These are phyloP conservation scores for Aspergillus neoniger DNA, from an alignment of 2,329 filamentous ascomycete genomes.

Conservation along the genomic window DNA sequence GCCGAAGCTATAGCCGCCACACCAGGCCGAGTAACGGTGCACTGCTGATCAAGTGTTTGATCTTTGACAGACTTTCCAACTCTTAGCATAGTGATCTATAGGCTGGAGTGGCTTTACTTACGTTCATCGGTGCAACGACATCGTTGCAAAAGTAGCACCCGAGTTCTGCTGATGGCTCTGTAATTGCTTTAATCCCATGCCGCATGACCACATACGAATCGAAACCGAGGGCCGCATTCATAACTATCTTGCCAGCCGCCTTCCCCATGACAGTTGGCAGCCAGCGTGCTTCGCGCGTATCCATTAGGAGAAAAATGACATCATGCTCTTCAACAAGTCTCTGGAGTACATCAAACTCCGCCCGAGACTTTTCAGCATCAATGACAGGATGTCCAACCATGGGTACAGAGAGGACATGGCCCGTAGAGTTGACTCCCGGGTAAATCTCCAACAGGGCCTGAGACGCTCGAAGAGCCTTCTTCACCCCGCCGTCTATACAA, in stretches of 20 bases:
- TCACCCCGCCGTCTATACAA: slow-evolving; percentile 78
- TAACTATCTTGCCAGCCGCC: slow-evolving; percentile 85
- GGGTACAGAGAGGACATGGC: slow-evolving; percentile 81
- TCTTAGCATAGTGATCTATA: slow-evolving; percentile 19
- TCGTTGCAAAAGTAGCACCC: slow-evolving; percentile 99
- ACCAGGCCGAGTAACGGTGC: slow-evolving; percentile 92
- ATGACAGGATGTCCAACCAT: slow-evolving; percentile 92
- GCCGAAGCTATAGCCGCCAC: slow-evolving; percentile 91
- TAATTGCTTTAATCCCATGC: slow-evolving; percentile 69
- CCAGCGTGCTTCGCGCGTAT: slow-evolving; percentile 92
- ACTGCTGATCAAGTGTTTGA: slow-evolving; percentile 95
- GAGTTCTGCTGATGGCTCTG: slow-evolving; percentile 65
- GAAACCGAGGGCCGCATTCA: slow-evolving; percentile 95
- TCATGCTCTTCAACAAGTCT: slow-evolving; percentile 81
- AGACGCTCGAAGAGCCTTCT: slow-evolving; percentile 80
- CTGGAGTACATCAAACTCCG: slow-evolving; percentile 74
- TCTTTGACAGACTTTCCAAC: slow-evolving; percentile 79
- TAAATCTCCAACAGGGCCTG: slow-evolving; percentile 83
- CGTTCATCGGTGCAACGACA: slow-evolving; percentile 89
- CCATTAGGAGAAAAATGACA: slow-evolving; percentile 94
- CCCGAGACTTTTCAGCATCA: slow-evolving; percentile 68
- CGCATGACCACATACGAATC: slow-evolving; percentile 98
- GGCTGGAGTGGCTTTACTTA: slow-evolving; percentile 52
- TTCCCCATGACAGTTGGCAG: slow-evolving; percentile 96
- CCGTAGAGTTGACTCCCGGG: slow-evolving; percentile 79